These are phyloP conservation scores for Phytophthora vignae DNA, from an alignment of 352 stramenopile species.

Conservation along the genomic window DNA sequence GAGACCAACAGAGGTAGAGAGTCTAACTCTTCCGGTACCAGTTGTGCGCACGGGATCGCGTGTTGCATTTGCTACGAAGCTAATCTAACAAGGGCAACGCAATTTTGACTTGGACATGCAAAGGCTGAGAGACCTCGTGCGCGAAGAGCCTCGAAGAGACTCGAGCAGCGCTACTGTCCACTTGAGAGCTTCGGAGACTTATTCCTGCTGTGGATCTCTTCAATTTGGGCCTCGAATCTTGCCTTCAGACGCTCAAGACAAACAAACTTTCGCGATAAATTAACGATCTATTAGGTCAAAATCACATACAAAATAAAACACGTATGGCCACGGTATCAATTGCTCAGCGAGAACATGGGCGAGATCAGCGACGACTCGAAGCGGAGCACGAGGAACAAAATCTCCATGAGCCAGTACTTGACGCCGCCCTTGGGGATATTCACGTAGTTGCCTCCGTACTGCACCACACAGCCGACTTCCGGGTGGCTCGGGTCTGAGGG, in stretches of 20 bases:
- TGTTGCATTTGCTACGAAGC: too few species aligned
- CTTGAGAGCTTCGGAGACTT: not conserved
- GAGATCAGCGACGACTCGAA: conserved; percentile 60
- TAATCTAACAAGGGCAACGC: too few species aligned
- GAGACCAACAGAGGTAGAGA: too few species aligned
- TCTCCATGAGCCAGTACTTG: conserved; percentile 68
- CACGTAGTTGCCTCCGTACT: conserved; percentile 54
- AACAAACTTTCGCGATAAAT: conserved; percentile 24
- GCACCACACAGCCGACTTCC: conserved; percentile 46
- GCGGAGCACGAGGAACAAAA: conserved; percentile 62
- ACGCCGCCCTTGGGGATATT: conserved; percentile 50
- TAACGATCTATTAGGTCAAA: conserved; percentile 35
- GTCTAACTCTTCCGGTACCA: too few species aligned
- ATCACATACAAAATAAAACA: conserved; percentile 15
- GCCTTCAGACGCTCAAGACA: not conserved
- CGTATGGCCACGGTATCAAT: conserved; percentile 18
- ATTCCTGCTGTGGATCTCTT: not conserved
- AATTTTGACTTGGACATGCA: too few species aligned
- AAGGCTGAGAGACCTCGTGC: too few species aligned
- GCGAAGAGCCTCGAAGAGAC: too few species aligned
- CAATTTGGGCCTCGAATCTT: not conserved
- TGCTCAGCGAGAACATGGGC: conserved; percentile 54
- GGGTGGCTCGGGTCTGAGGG: conserved; percentile 39
- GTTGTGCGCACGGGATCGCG: too few species aligned
- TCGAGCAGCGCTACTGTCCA: too few species aligned